These are phyloP conservation scores for Hypoxylon crocopeplum DNA, from an alignment of 495 filamentous ascomycete species.

Conservation along the genomic window DNA sequence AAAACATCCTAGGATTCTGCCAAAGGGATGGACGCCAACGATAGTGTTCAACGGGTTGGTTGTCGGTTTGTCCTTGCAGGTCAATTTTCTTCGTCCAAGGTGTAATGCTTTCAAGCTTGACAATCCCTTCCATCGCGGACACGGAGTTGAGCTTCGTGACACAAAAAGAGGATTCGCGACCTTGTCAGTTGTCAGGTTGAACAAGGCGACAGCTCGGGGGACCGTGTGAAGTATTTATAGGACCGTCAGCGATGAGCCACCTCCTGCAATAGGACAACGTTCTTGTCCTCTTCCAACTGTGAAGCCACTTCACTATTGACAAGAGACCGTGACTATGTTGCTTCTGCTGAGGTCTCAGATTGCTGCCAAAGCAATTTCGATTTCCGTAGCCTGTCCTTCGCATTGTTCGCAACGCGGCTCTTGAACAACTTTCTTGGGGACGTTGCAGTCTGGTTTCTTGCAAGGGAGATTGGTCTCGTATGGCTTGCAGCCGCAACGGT, in stretches of 20 bases:
- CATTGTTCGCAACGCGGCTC: constrained; percentile 11
- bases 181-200: neutral
- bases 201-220: neutral
- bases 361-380: neutral
- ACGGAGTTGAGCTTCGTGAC: neutral
- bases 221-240: neutral
- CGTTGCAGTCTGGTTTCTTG: constrained; percentile 1
- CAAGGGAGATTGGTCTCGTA: constrained; percentile 21
- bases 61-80: neutral
- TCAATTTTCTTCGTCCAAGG: neutral
- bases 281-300: no score
- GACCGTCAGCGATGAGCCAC: no score
- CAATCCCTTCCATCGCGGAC: neutral
- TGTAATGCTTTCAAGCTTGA: neutral
- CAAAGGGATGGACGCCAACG: no score
- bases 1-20: no score
- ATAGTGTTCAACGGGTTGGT: no score
- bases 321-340: no score
- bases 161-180: neutral
- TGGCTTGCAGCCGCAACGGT: constrained; percentile 27
- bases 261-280: no score
- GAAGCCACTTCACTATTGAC: no score
- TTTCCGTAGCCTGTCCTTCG: constrained; percentile 1
- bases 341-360: neutral
- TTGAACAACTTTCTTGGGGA: constrained; percentile 2